Evolutionary conservation across 495 filamentous ascomycete genomes (phyloP), one percentile per base, ranked within the genome.

Genomic region (Podospora sp.): DNA sequence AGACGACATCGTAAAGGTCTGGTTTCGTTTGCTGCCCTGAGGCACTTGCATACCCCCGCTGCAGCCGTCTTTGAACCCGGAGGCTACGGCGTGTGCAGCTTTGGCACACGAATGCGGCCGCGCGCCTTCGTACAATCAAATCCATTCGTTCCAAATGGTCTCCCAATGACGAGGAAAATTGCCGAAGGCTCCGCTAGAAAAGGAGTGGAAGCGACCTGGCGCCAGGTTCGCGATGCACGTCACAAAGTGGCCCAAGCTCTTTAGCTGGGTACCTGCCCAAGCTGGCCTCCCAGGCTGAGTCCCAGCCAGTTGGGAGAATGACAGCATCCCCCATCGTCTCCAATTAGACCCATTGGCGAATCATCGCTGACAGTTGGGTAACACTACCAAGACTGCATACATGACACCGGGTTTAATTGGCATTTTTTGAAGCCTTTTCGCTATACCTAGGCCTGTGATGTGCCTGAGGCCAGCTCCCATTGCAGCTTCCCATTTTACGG

Each of bases 1-100:
- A 95, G 60, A 97, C 93, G 33, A 98, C 90, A 86, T 97, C 94
- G 81, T 94, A 97, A 73, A 97, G 87, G 55, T 89, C 87, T 0
- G 83, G 60, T 50, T 50, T 18, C 36, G 33, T 46, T 46, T 46
- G 85, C 62, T 71, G 63, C 57, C 75, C 59, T 6, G 74, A 50
- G 24, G 75, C 63, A n/a, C 65, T 83, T 25, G 81, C 66, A 65
- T 79, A 86, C 8, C 68, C 67, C 68, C 82, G 74, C 55, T 64
- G 66, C 60, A 69, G 63, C 63, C 72, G 72, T 9, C 71, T 68
- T 24, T 69, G 68, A 18, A 80, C 61, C 68, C 70, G 72, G 35
- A 81, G 59, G 62, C 51, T 33, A 27, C 73, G 73, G 36, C 73
- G 79, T 20, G 71, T 82, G 65, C 83, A 86, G 65, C 77, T 81